Percentiles rank a stretch among this genome's conserved stretches.
phyloP scores from a whole-genome alignment of 306 rosid species.

The Quercus glauca region DNA sequence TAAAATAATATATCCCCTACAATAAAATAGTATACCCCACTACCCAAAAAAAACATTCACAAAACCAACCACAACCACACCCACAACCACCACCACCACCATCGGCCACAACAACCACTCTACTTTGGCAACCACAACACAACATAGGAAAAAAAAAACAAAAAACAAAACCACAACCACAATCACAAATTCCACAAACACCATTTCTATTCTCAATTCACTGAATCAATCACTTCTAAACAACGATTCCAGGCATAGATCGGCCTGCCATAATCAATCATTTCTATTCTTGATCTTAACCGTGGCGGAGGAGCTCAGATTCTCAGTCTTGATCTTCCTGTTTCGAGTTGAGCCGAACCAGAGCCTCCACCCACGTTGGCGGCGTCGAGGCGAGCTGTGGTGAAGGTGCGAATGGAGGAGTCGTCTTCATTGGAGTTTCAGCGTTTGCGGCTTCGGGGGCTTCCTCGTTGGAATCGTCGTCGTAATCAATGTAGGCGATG shows the following conservation, averaged over 20 bases:
- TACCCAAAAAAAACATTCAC: too few relatives aligned
- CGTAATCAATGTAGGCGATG: slow-evolving; percentile 70
- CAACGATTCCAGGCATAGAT: slow-evolving; percentile 58
- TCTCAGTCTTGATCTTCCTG: slow-evolving; percentile 23
- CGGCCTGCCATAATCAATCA: slow-evolving; percentile 26
- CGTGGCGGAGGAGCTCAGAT: slow-evolving; percentile 8
- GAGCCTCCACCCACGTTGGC: slow-evolving; percentile 15
- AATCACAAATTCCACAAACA: neutral
- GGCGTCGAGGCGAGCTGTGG: slow-evolving; percentile 65
- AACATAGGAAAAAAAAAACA: too few relatives aligned
- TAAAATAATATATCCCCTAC: too few relatives aligned
- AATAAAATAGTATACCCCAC: too few relatives aligned
- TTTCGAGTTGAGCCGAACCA: slow-evolving; percentile 42
- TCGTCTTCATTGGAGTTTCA: slow-evolving; percentile 56
- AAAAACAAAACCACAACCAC: too few relatives aligned
- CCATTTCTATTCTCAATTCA: neutral
- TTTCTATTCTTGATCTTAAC: slow-evolving; percentile 69
- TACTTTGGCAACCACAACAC: too few relatives aligned
- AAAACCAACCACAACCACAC: too few relatives aligned
- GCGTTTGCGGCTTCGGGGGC: slow-evolving; percentile 65
- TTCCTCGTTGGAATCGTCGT: slow-evolving; percentile 67
- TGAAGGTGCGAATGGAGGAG: slow-evolving; percentile 85
- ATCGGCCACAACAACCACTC: too few relatives aligned
- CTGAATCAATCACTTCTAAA: neutral
- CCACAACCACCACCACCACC: too few relatives aligned